Evolutionary conservation across 768 basidiomycete genomes (phyloP).

Genomic region (Calocybe gangraenosa): DNA sequence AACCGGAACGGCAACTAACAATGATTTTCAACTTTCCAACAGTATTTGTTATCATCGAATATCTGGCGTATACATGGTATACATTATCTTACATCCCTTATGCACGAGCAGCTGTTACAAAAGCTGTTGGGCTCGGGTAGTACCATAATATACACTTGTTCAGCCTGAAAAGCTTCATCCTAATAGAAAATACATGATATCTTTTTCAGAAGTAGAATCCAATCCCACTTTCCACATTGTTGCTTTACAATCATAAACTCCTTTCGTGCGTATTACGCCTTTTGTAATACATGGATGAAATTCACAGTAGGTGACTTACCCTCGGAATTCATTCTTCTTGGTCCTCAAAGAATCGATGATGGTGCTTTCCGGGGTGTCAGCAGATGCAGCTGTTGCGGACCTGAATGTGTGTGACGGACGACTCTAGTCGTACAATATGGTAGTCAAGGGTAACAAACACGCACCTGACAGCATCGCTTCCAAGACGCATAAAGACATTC

Average conservation of each 20-base stretch:
- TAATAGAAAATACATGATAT: conserved; percentile 1
- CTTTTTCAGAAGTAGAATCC: not conserved
- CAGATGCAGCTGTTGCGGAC: conserved; percentile 37
- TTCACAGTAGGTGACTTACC: conserved; percentile 32
- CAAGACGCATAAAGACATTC: conserved; percentile 92
- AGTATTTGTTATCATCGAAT: conserved; percentile 92
- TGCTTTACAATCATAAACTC: conserved; percentile 1
- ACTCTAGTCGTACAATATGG: not conserved
- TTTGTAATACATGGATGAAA: not conserved
- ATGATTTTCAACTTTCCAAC: conserved; percentile 8
- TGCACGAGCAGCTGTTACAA: conserved; percentile 70
- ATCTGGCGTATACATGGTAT: conserved; percentile 91
- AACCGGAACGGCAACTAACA: conserved; percentile 8
- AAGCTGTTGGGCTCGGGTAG: conserved; percentile 50
- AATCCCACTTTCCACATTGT: not conserved
- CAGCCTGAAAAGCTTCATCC: not conserved
- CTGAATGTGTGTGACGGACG: too few relatives aligned
- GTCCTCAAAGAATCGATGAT: conserved; percentile 76
- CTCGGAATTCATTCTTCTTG: conserved; percentile 81
- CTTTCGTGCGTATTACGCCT: conserved; percentile 6
- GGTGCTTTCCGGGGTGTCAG: conserved; percentile 40
- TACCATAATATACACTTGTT: not conserved
- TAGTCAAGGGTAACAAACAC: conserved; percentile 19
- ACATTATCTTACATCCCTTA: conserved; percentile 88
- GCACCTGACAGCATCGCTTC: conserved; percentile 59